Evolutionary conservation across 2,329 filamentous ascomycete species (phyloP), one percentile per base, ranked within the genome.

Genomic region (Neoarthrinium moseri): DNA sequence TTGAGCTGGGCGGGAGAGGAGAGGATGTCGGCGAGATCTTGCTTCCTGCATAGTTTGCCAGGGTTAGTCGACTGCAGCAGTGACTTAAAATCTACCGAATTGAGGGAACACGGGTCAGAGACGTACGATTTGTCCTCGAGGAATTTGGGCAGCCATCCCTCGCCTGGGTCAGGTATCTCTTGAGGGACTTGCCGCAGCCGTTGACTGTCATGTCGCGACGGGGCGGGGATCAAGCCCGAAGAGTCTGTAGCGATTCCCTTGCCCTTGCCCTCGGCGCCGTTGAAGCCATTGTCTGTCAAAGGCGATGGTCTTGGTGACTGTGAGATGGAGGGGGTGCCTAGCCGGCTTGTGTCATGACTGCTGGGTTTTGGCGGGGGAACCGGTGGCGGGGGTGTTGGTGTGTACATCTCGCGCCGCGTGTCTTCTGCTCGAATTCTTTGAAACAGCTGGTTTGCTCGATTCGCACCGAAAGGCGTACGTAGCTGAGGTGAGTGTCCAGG

Each of bases 51-150:
- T 21, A 54, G 17, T 38, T 17, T 38, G 18, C 13, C 29, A 20
- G 20, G 20, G 35, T 42, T 30, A 27, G 20, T 40, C n/a, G n/a
- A 39, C 8, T 21, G 15, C 12, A 32, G 7, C 24, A 15, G n/a
- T 13, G n/a, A n/a, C 24, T 13, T n/a, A n/a, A n/a, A n/a, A n/a
- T n/a, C n/a, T n/a, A n/a, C n/a, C n/a, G n/a, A n/a, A n/a, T n/a
- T n/a, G n/a, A n/a, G n/a, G 11, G 17, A n/a, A 6, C 5, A 23
- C 22, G 63, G 51, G 57, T 65, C 59, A 53, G 45, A 46, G 33
- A 48, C 18, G 27, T 49, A 95, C 90, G 88, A 84, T 72, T 94
- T 95, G 59, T 94, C 87, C 59, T 87, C 80, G 2, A 96, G 70
- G 11, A 83, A 71, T 49, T 81, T 78, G 2, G 91, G 91, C 3